Evolutionary conservation across 495 filamentous ascomycete species (phyloP).

Genomic region (Penicillium steckii): DNA sequence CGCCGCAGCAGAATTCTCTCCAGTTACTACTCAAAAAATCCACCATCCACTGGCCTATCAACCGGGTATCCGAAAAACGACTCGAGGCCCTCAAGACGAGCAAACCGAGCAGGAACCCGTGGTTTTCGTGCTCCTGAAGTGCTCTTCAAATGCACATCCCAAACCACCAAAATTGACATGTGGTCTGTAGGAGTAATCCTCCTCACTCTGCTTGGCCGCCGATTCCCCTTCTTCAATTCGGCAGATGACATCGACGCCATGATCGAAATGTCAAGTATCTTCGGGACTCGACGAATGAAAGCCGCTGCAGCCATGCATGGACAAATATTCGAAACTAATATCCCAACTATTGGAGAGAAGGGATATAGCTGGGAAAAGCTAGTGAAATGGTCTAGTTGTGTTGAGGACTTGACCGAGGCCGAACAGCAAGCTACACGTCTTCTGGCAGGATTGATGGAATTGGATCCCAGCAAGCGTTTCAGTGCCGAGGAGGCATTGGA

Average conservation of each 20-base stretch:
- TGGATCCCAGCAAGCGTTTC: slow-evolving; percentile 56
- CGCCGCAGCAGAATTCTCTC: slow-evolving; percentile 38
- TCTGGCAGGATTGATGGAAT: slow-evolving; percentile 61
- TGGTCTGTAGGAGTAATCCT: slow-evolving; percentile 96
- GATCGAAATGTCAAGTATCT: slow-evolving; percentile 95
- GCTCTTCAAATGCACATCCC: slow-evolving; percentile 93
- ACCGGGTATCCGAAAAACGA: slow-evolving; percentile 83
- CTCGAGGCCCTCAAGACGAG: slow-evolving; percentile 78
- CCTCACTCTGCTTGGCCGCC: slow-evolving; percentile 80
- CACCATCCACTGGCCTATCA: slow-evolving; percentile 42
- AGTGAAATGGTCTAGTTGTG: slow-evolving; percentile 80
- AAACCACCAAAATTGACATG: slow-evolving; percentile 95
- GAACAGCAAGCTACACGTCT: slow-evolving; percentile 54
- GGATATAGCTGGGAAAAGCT: slow-evolving; percentile 91
- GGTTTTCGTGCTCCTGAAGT: slow-evolving; percentile 97
- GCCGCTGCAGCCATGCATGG: slow-evolving; percentile 80
- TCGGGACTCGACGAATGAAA: slow-evolving; percentile 82
- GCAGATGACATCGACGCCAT: slow-evolving; percentile 95
- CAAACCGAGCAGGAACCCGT: slow-evolving; percentile 93
- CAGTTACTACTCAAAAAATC: slow-evolving; percentile 46
- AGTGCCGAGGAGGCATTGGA: slow-evolving; percentile 57
- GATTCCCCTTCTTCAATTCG: slow-evolving; percentile 98
- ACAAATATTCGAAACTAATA: slow-evolving; percentile 81
- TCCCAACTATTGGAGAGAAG: slow-evolving; percentile 81
- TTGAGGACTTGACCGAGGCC: slow-evolving; percentile 47